Conservation (phyloP, 495 filamentous ascomycete genomes). For the Xylaria flabelliformis region DNA sequence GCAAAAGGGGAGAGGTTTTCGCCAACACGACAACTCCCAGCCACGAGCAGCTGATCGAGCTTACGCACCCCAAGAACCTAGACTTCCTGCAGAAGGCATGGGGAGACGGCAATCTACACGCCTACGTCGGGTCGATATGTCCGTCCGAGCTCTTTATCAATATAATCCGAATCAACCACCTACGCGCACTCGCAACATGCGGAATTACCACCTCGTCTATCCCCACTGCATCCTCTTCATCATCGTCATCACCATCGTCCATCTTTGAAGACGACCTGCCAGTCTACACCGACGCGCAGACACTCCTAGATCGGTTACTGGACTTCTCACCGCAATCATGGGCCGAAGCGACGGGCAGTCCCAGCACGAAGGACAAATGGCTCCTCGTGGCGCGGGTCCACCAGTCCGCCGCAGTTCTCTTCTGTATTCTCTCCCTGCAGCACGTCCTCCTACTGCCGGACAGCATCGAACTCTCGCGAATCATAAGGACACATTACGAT, state of each 20-base stretch:
- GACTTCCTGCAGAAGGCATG: constrained; percentile 9
- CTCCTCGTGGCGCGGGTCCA: constrained; percentile 21
- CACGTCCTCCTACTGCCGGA: not conserved
- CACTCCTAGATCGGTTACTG: not conserved
- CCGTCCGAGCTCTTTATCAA: constrained; percentile 5
- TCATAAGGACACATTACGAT: constrained; percentile 7
- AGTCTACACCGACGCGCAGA: constrained; percentile 10
- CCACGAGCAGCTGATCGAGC: constrained; percentile 16
- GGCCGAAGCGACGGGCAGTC: not conserved
- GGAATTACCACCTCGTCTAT: not conserved
- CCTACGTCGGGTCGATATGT: constrained; percentile 26
- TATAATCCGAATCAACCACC: constrained; percentile 23
- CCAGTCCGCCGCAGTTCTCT: constrained; percentile 23
- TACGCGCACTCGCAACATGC: constrained; percentile 18
- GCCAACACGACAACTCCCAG: constrained; percentile 28
- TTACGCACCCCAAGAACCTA: constrained; percentile 20
- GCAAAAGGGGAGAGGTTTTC: constrained; percentile 24
- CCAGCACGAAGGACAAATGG: constrained; percentile 15
- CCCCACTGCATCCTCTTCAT: not conserved
- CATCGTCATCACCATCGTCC: not conserved
- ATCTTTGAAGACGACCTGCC: not conserved
- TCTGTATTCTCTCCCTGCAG: constrained; percentile 23
- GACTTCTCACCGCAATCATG: constrained; percentile 17
- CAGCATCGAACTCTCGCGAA: not conserved
- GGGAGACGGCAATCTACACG: not conserved